Evolutionary conservation across 2,329 filamentous ascomycete species (phyloP).

Genomic region (Nemania sp.): DNA sequence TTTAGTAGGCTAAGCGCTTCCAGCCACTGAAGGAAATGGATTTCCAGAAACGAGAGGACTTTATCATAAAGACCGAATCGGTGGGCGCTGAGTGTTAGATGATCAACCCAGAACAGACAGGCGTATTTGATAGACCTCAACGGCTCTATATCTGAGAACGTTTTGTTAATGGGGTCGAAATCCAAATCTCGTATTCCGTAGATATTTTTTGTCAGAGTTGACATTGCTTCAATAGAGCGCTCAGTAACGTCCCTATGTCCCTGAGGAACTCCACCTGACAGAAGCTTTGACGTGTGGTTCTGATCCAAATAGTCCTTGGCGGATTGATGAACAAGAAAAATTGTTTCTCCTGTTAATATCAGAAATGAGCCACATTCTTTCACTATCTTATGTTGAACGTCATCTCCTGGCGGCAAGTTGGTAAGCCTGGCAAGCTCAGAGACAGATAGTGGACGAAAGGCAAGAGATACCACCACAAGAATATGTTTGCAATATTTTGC

Average conservation of each 20-base stretch:
- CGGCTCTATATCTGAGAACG: background rate
- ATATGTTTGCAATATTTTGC: background rate
- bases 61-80: background rate
- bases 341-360: background rate
- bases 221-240: background rate
- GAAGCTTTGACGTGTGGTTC: background rate
- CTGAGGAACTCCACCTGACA: background rate
- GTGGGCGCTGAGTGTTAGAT: no score
- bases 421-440: background rate
- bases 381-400: background rate
- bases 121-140: background rate
- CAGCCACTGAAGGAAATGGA: background rate
- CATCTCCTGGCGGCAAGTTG: background rate
- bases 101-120: background rate
- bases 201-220: background rate
- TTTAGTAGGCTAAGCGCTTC: background rate
- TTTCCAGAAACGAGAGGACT: background rate
- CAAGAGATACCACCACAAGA: background rate
- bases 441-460: background rate
- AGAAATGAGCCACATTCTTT: constrained; percentile 1
- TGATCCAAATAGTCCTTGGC: background rate
- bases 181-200: background rate
- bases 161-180: no score
- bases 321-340: background rate
- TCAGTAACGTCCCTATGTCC: background rate